Evolutionary conservation across 2,329 filamentous ascomycete species (phyloP).

Genomic region (Penicillium sp.): DNA sequence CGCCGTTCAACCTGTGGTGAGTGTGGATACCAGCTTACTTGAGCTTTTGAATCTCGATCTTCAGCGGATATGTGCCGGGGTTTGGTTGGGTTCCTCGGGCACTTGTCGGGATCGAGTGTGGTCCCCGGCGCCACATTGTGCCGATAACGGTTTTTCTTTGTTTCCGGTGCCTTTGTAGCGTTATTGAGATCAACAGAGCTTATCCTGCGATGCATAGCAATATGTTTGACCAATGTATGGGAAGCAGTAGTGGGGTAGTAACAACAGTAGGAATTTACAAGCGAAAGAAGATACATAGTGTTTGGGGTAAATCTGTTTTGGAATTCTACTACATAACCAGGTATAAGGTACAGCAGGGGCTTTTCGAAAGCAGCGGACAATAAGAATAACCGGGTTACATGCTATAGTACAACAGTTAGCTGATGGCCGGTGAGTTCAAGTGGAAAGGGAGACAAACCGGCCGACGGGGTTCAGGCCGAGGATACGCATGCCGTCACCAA

Average conservation of each 20-base stretch:
- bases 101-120: background rate
- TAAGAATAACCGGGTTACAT: conserved; percentile 20
- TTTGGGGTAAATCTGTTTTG: too few species aligned
- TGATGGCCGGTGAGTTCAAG: background rate
- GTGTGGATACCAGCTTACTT: background rate
- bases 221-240: too few species aligned
- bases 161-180: background rate
- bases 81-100: background rate
- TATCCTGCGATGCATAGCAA: background rate
- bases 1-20: background rate
- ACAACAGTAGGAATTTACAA: too few species aligned
- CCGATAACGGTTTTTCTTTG: background rate
- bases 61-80: background rate
- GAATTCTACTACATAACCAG: too few species aligned
- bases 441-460: conserved; percentile 37
- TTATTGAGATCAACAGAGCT: background rate
- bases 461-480: conserved; percentile 62
- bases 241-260: too few species aligned
- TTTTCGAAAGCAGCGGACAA: conserved; percentile 2
- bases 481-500: conserved; percentile 62
- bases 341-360: too few species aligned
- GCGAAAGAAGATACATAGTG: too few species aligned
- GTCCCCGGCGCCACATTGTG: background rate
- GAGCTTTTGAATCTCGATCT: background rate
- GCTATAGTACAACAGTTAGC: conserved; percentile 22